phyloP scores from a whole-genome alignment of 2,329 filamentous ascomycete species.

The Stagonosporopsis chrysanthemi region DNA sequence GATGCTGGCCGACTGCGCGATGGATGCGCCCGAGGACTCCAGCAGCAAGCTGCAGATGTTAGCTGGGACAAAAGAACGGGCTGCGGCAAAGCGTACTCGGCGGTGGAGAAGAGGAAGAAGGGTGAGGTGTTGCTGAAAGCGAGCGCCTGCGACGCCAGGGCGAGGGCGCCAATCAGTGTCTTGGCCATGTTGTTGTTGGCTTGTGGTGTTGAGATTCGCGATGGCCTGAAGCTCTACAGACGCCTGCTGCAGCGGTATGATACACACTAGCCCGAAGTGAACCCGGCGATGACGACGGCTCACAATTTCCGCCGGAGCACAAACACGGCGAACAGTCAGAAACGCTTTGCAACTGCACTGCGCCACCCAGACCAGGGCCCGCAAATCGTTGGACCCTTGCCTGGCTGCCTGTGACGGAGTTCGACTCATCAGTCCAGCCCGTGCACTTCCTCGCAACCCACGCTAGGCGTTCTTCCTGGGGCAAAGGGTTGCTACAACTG shows the following conservation, averaged over 20 bases:
- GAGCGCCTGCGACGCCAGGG: slow-evolving; percentile 62
- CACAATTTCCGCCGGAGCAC: slow-evolving; percentile 25
- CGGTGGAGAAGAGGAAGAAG: slow-evolving; percentile 86
- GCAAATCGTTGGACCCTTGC: slow-evolving; percentile 9
- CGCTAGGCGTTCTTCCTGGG: slow-evolving; percentile 13
- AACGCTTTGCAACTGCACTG: slow-evolving; percentile 12
- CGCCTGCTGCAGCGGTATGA: slow-evolving; percentile 7
- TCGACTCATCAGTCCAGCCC: slow-evolving; percentile 22
- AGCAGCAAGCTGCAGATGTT: slow-evolving; percentile 41
- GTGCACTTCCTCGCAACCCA: slow-evolving; percentile 7
- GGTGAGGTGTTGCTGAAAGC: slow-evolving; percentile 89
- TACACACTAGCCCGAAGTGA: slow-evolving; percentile 6
- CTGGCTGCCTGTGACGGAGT: slow-evolving; percentile 17
- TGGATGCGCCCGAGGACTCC: slow-evolving; percentile 32
- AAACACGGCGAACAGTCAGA: slow-evolving; percentile 12
- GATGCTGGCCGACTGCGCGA: slow-evolving; percentile 56
- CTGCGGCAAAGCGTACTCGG: slow-evolving; percentile 66
- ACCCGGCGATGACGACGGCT: slow-evolving; percentile 35
- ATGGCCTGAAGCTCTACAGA: slow-evolving; percentile 22
- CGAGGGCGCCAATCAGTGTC: slow-evolving; percentile 56
- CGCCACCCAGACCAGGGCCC: slow-evolving; percentile 16
- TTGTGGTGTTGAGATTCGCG: slow-evolving; percentile 21
- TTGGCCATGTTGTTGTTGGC: slow-evolving; percentile 50
- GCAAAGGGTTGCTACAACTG: slow-evolving; percentile 17
- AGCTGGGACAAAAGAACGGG: slow-evolving; percentile 26